These are phyloP conservation scores for Ceratocystis variospora DNA, from an alignment of 2,329 filamentous ascomycete species.

Conservation along the genomic window DNA sequence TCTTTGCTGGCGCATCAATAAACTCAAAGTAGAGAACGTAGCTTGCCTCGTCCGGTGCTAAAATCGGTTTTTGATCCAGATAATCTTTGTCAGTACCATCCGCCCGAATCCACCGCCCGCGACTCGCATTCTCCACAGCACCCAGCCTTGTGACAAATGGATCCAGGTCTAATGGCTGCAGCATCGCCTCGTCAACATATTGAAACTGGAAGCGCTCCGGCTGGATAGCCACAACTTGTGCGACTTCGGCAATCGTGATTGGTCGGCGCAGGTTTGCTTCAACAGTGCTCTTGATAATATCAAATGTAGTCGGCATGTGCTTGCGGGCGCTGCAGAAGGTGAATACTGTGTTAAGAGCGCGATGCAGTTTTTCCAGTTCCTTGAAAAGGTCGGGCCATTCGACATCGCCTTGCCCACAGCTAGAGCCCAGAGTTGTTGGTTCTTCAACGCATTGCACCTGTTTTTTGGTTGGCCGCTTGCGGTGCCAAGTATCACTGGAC, in stretches of 20 bases:
- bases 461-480: not conserved
- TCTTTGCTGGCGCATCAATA: slow-evolving; percentile 46
- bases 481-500: not conserved
- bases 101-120: slow-evolving; percentile 6
- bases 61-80: slow-evolving; percentile 1
- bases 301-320: slow-evolving; percentile 80
- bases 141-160: not conserved
- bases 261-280: slow-evolving; percentile 64
- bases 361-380: slow-evolving; percentile 59
- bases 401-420: not conserved
- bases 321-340: slow-evolving; percentile 92
- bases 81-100: slow-evolving; percentile 3
- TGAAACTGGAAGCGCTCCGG: slow-evolving; percentile 68
- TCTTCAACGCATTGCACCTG: no score
- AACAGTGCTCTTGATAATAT: slow-evolving; percentile 72
- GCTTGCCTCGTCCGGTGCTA: not conserved
- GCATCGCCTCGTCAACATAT: slow-evolving; percentile 71
- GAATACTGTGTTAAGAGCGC: slow-evolving; percentile 80
- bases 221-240: slow-evolving; percentile 63
- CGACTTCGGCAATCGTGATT: slow-evolving; percentile 64
- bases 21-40: slow-evolving; percentile 87
- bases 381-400: slow-evolving; percentile 66
- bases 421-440: not conserved
- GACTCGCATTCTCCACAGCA: not conserved
- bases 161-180: slow-evolving; percentile 56